phyloP scores from a whole-genome alignment of 1,139 yeast genomes.

The Hansenula lynferdii region DNA sequence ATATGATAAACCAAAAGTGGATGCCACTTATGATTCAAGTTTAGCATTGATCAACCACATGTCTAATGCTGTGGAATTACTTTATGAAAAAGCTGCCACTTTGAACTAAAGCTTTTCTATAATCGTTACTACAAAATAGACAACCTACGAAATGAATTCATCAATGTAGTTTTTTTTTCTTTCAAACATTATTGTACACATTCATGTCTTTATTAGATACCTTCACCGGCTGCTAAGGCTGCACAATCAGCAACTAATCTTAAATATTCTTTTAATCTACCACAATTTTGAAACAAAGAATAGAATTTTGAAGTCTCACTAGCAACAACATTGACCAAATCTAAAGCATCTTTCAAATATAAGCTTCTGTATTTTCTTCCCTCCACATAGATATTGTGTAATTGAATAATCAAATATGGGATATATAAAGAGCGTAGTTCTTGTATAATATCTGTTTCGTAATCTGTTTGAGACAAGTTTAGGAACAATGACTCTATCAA shows the following conservation, averaged over 20 bases:
- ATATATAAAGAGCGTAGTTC: slow-evolving; percentile 60
- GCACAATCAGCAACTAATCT: slow-evolving; percentile 43
- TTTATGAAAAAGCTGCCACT: slow-evolving; percentile 90
- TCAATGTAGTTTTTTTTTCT: no score
- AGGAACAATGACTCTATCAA: slow-evolving; percentile 18
- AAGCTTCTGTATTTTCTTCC: slow-evolving; percentile 30
- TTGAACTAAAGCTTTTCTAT: slow-evolving; percentile 52
- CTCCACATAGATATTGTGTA: slow-evolving; percentile 50
- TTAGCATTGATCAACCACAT: slow-evolving; percentile 83
- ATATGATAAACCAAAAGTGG: slow-evolving; percentile 84
- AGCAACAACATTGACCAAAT: slow-evolving; percentile 51
- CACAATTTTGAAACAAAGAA: slow-evolving; percentile 53
- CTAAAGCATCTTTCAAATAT: slow-evolving; percentile 48
- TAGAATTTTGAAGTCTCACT: slow-evolving; percentile 43
- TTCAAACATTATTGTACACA: no score
- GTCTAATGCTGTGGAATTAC: slow-evolving; percentile 83
- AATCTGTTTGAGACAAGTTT: slow-evolving; percentile 19
- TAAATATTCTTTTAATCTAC: slow-evolving; percentile 60
- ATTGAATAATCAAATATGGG: slow-evolving; percentile 66
- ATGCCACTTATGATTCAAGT: slow-evolving; percentile 85
- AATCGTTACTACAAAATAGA: no score
- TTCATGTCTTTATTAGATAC: slow-evolving; percentile 4
- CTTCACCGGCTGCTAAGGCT: slow-evolving; percentile 21
- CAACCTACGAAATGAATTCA: no score
- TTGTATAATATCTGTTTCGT: slow-evolving; percentile 20